These are phyloP conservation scores for Wickerhamiella dianesei DNA, from an alignment of 805 yeast species.

Conservation along the genomic window DNA sequence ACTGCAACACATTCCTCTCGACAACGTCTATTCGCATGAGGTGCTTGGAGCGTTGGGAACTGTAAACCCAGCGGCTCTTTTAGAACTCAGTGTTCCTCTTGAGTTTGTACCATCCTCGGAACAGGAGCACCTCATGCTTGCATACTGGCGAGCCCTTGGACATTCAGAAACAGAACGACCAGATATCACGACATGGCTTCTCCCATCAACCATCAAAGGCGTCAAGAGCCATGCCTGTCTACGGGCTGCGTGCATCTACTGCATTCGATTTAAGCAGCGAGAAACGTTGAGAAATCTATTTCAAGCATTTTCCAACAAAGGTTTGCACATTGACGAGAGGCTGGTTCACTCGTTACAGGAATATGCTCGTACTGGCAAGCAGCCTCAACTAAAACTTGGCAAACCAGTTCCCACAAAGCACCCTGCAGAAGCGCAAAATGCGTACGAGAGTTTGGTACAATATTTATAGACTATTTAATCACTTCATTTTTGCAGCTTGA, in stretches of 20 bases:
- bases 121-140: conserved; percentile 5
- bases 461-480: too few species aligned
- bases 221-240: neutral
- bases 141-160: conserved; percentile 10
- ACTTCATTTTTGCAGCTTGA: conserved; percentile 16
- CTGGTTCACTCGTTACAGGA: neutral
- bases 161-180: neutral
- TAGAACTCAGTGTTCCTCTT: conserved; percentile 9
- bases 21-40: conserved; percentile 8
- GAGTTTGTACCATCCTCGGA: conserved; percentile 4
- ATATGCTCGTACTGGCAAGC: neutral
- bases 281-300: neutral
- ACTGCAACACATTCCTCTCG: conserved; percentile 3
- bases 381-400: neutral
- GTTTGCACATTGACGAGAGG: neutral
- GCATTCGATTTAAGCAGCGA: neutral
- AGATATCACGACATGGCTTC: conserved; percentile 10
- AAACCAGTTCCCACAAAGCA: neutral
- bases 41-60: conserved; percentile 10
- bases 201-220: conserved; percentile 7
- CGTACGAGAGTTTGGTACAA: too few species aligned
- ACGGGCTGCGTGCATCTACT: neutral
- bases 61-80: conserved; percentile 4
- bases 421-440: too few species aligned
- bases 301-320: neutral